Conservation (phyloP, 202 grass and related monocot genomes). For the Cymbopogon flexuosus region DNA sequence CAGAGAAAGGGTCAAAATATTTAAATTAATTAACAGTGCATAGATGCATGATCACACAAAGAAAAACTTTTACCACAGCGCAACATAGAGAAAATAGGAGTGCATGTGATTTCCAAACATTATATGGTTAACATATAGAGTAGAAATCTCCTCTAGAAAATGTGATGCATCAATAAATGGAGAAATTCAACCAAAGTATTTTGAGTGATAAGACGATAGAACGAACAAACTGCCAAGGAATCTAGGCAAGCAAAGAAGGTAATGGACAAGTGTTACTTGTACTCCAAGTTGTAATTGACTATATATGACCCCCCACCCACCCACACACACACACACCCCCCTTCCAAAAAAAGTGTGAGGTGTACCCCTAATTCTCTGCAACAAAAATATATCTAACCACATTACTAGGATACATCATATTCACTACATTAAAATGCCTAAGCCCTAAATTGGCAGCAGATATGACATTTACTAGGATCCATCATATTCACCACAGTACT, state of each 20-base stretch:
- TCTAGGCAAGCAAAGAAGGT: neutral
- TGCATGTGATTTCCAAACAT: neutral
- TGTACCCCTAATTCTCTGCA: no score
- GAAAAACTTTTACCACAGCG: conserved; percentile 7
- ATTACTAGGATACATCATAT: no score
- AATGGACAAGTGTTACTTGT: neutral
- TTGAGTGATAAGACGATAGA: neutral
- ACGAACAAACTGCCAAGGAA: conserved; percentile 15
- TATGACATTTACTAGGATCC: conserved; percentile 4
- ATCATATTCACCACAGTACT: conserved; percentile 3
- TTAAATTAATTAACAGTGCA: conserved; percentile 10
- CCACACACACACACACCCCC: no score
- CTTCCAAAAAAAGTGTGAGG: no score
- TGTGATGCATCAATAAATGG: conserved; percentile 6
- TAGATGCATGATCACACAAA: neutral
- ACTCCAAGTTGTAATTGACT: no score
- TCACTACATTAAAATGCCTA: neutral
- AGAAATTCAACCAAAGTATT: neutral
- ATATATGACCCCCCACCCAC: no score
- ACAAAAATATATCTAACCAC: no score
- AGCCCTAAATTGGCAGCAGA: neutral
- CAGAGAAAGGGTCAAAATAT: conserved; percentile 1
- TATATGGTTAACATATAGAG: neutral
- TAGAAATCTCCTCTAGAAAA: conserved; percentile 7
- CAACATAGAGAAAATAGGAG: conserved; percentile 18